Evolutionary conservation across 148 eudicot species (phyloP), one percentile per base, ranked within the genome.

Genomic region (Arbutus unedo): DNA sequence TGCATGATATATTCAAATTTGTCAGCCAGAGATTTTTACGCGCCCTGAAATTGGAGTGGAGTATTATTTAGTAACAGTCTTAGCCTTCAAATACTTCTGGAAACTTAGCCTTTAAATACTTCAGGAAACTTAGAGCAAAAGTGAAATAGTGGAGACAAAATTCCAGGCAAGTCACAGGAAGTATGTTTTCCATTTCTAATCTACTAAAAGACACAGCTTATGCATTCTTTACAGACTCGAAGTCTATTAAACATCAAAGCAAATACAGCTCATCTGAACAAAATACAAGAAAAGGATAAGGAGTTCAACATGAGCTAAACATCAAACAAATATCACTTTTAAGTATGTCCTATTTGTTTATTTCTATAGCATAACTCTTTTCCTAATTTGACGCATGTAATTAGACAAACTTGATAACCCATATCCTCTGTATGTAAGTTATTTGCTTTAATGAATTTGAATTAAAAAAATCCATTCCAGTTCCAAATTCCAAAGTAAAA

Each of bases 1-100:
- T 95, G 98, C 98, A 93, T 91, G 48, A 95, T 93, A 84, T 93
- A 95, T 74, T 95, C 98, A 73, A 92, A 95, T 83, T 88, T 92
- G 96, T 95, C 98, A 19, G 98, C 98, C 71, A 95, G 93, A 41
- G 93, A 92, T 83, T 84, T 91, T 54, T 88, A 86, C n/a, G 84
- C 81, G 13, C 90, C 96, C 98, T 95, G 93, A 85, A 89, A 89
- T 80, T 67, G 56, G 53, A 79, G 48, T 74, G 56, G 31, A 78
- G 55, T 7, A 48, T 15, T 10, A 23, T 66, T 44, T 74, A 64
- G 19, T 21, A 74, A 74, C 31, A 14, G 59, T 71, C 41, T 43
- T 7, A 19, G 25, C 38, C 38, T 31, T 31, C 38, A 31, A 31
- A 31, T 31, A 31, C 38, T 31, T 31, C 38, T 31, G 38, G 38